Percentiles rank a stretch among this genome's conserved stretches.
phyloP scores from a whole-genome alignment of 169 alveolate genomes.

The Neospora caninum region DNA sequence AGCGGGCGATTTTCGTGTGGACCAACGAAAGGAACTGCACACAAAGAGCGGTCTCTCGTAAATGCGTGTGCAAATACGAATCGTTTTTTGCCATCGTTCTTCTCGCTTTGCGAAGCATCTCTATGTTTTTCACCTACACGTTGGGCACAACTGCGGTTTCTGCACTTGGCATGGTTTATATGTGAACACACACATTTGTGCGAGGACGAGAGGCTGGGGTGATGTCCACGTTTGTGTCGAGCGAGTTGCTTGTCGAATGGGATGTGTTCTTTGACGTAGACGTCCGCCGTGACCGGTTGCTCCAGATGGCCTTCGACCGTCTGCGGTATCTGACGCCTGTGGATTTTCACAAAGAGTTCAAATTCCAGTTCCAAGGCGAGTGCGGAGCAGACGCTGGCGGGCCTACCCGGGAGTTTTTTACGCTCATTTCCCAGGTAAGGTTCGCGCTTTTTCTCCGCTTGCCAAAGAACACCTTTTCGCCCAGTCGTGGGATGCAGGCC shows the following conservation, averaged over 20 bases:
- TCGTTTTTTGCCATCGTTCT: neutral
- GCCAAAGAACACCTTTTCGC: too few species aligned
- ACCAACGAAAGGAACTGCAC: too few species aligned
- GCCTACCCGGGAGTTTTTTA: constrained; percentile 81
- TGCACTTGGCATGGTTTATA: too few species aligned
- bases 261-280: neutral
- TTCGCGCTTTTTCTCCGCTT: neutral
- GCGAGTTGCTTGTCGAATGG: too few species aligned
- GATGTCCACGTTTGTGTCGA: too few species aligned
- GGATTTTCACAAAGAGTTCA: constrained; percentile 77
- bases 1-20: too few species aligned
- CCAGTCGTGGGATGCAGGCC: too few species aligned
- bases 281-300: constrained; percentile 47
- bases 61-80: neutral
- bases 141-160: too few species aligned
- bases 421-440: constrained; percentile 46
- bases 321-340: neutral
- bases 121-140: neutral
- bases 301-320: constrained; percentile 33
- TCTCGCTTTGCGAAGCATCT: neutral
- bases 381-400: constrained; percentile 87
- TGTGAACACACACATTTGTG: too few species aligned
- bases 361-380: constrained; percentile 76
- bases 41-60: too few species aligned
- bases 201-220: too few species aligned